phyloP scores from a whole-genome alignment of 148 eudicot genomes.

The Linanthus parryae region DNA sequence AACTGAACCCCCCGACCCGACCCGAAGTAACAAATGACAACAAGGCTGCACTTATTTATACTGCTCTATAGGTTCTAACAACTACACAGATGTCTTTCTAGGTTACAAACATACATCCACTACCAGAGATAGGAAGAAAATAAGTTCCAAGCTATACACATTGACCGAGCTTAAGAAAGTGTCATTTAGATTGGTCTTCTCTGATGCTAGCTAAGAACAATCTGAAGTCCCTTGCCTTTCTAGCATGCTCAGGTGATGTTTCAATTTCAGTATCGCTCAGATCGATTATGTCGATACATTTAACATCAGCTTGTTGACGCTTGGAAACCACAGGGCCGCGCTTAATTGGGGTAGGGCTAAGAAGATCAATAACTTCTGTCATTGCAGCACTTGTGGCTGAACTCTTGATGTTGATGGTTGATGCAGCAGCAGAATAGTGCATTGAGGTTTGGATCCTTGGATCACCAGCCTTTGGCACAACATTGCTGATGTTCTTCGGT shows the following conservation, averaged over 20 bases:
- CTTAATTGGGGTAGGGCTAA: constrained; percentile 56
- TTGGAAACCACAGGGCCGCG: constrained; percentile 25
- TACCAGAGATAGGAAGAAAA: too few relatives aligned
- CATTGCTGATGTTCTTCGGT: constrained; percentile 3
- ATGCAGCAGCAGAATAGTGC: constrained; percentile 4
- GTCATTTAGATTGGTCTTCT: constrained; percentile 18
- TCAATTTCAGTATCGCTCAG: constrained; percentile 70
- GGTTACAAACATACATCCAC: too few relatives aligned
- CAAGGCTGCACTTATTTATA: too few relatives aligned
- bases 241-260: constrained; percentile 50
- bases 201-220: constrained; percentile 48
- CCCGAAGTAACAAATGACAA: too few relatives aligned
- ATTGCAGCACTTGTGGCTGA: background rate
- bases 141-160: constrained; percentile 1
- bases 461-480: constrained; percentile 3
- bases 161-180: background rate
- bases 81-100: too few relatives aligned
- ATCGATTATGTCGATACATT: constrained; percentile 44
- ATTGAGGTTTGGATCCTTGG: constrained; percentile 7
- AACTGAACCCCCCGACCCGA: too few relatives aligned
- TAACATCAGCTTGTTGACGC: constrained; percentile 18
- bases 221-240: constrained; percentile 54
- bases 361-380: constrained; percentile 50
- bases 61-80: too few relatives aligned
- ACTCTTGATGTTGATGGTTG: constrained; percentile 8